Conservation (phyloP, 768 basidiomycete genomes). For the Tubosaeta sp. region DNA sequence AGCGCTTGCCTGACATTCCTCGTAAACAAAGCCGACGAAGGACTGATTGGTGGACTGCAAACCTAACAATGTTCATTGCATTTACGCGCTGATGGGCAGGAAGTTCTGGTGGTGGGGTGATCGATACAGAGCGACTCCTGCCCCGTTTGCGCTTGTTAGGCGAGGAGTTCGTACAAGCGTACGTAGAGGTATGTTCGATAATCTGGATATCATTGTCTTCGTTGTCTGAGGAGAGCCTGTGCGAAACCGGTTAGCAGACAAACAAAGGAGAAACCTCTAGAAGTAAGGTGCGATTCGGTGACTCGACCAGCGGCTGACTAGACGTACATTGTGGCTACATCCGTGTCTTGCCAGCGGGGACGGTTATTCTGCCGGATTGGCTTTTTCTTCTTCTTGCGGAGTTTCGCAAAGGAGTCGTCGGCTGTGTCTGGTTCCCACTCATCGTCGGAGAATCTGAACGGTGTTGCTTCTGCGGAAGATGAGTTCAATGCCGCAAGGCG, state of each 20-base stretch:
- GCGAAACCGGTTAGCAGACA: slow-evolving; percentile 10
- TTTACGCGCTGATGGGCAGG: slow-evolving; percentile 49
- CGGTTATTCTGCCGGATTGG: slow-evolving; percentile 24
- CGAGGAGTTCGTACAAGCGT: slow-evolving; percentile 5
- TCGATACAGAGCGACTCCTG: slow-evolving; percentile 63
- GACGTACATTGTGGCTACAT: slow-evolving; percentile 41
- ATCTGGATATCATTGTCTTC: slow-evolving; percentile 46
- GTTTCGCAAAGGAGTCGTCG: slow-evolving; percentile 29
- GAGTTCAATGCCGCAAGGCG: not conserved
- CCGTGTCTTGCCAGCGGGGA: slow-evolving; percentile 42
- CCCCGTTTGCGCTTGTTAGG: slow-evolving; percentile 43
- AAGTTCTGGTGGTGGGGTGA: slow-evolving; percentile 72
- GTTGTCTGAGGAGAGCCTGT: slow-evolving; percentile 37
- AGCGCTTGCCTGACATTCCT: slow-evolving; percentile 43
- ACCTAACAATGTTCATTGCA: slow-evolving; percentile 63
- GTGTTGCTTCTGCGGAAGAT: slow-evolving; percentile 21
- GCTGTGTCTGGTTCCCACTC: slow-evolving; percentile 17
- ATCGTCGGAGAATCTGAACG: slow-evolving; percentile 19
- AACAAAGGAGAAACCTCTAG: slow-evolving; percentile 13
- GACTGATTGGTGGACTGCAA: slow-evolving; percentile 10
- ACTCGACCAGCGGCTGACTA: not conserved
- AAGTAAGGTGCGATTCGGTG: not conserved
- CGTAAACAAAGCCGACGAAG: slow-evolving; percentile 2
- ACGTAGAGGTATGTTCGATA: slow-evolving; percentile 32
- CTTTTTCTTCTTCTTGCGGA: slow-evolving; percentile 41